Evolutionary conservation across 176 grass and related monocot genomes (phyloP), one percentile per base, ranked within the genome.

Genomic region (Oryza punctata): DNA sequence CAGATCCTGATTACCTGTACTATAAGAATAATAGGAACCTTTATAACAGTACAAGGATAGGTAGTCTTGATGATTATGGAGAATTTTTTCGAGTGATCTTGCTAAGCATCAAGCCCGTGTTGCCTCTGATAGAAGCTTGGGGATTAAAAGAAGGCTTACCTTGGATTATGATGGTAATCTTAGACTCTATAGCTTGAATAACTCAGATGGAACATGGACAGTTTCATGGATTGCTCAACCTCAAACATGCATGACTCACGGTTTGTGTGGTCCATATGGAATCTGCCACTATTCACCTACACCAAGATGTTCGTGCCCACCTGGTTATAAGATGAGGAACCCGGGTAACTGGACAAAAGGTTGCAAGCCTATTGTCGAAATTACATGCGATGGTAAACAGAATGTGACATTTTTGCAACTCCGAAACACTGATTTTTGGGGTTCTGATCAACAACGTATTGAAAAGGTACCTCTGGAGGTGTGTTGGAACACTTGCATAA

Each of bases 211-310:
- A 60, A n/a, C 18, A 60, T 60, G 54, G 54, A 23, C 1, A 60
- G 7, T 60, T 60, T 23, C 54, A 60, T 81, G 77, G 90, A 25
- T 81, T 54, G 86, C 78, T 33, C 63, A 88, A 73, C 70, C 90
- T 25, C 71, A 85, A 24, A 77, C 90, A 16, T 88, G 90, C 83
- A 78, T 84, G 27, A 80, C 87, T 75, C 85, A 91, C 44, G 89
- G 89, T 35, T 84, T 87, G 25, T 91, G 85, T 12, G 89, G 89
- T 61, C 73, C 65, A 16, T 77, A 70, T 85, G 82, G 82, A 61
- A 85, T 85, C 33, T 85, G 64, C 18, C n/a, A 79, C 14, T 91
- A 83, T 44, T 46, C 46, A 40, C 89, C 85, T n/a, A 72, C 16
- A 59, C 89, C 89, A 47, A 75, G 67, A 68, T 91, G 89, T 68